phyloP scores from a whole-genome alignment of 192 early-diverging fungal genomes.

The Tieghemiomyces parasiticus region DNA sequence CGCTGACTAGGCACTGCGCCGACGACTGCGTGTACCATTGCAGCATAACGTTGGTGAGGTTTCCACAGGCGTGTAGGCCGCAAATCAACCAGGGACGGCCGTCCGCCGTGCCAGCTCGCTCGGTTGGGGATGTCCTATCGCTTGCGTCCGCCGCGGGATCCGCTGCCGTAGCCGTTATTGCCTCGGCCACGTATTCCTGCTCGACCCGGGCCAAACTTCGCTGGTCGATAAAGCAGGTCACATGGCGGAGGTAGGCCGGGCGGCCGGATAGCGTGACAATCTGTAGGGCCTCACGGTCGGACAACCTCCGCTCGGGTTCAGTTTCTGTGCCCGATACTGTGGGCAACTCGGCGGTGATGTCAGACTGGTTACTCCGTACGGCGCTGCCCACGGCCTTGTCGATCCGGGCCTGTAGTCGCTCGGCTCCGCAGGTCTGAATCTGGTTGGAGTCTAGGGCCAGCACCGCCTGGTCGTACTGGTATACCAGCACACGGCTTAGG shows the following conservation, averaged over 20 bases:
- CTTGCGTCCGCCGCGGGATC: neutral
- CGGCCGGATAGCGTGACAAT: neutral
- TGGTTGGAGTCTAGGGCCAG: constrained; percentile 22
- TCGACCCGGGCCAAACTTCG: neutral
- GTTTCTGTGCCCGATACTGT: neutral
- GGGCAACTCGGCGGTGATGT: neutral
- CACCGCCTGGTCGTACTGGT: constrained; percentile 12
- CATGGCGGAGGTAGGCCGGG: neutral
- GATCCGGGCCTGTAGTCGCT: constrained; percentile 14
- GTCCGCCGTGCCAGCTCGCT: neutral
- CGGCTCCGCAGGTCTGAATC: constrained; percentile 22
- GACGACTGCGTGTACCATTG: constrained; percentile 40
- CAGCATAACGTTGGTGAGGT: constrained; percentile 58
- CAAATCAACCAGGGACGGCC: constrained; percentile 45
- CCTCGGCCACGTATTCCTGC: too few species aligned
- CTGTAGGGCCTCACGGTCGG: neutral
- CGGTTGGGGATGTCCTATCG: neutral
- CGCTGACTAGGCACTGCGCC: constrained; percentile 40
- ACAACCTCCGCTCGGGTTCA: neutral
- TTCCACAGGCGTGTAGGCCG: constrained; percentile 76
- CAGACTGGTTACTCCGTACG: too few species aligned
- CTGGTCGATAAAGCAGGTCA: neutral
- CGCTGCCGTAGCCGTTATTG: neutral
- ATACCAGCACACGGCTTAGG: constrained; percentile 25
- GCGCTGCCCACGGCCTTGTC: constrained; percentile 17